Conservation (phyloP, 2,329 filamentous ascomycete species). For the Trichocomaceae sp. region DNA sequence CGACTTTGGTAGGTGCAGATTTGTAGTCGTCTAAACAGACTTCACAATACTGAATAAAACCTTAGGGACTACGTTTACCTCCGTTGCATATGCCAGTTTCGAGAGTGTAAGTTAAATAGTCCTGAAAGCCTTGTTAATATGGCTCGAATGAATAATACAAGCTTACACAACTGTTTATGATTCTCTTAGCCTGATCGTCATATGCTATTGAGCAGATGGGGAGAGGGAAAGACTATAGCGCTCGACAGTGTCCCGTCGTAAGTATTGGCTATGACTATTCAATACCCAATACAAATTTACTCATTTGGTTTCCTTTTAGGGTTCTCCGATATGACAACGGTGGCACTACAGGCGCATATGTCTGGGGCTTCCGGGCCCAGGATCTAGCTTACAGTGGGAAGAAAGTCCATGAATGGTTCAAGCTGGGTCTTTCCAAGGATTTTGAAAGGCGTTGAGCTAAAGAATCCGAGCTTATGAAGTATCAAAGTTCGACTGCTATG, state of each 20-base stretch:
- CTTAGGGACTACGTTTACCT: neutral
- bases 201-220: neutral
- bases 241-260: neutral
- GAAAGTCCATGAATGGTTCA: neutral
- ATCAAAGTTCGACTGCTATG: neutral
- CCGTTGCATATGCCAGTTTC: neutral
- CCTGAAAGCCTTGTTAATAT: neutral
- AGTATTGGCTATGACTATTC: neutral
- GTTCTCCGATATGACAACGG: slow-evolving; percentile 1
- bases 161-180: neutral
- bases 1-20: neutral
- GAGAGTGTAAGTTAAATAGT: neutral
- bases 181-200: neutral
- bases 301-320: neutral
- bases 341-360: neutral
- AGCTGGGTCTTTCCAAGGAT: neutral
- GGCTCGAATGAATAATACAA: neutral
- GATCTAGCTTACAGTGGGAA: neutral
- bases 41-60: neutral
- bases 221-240: neutral
- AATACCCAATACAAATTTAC: neutral
- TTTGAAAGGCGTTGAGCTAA: neutral
- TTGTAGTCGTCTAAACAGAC: neutral
- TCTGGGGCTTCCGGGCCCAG: neutral
- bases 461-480: neutral